A percentile compares a stretch with the other conserved stretches of the same genome.
Evolutionary conservation across 164 flowering plant genomes (phyloP).

Genomic region (Tetracentron sinense): DNA sequence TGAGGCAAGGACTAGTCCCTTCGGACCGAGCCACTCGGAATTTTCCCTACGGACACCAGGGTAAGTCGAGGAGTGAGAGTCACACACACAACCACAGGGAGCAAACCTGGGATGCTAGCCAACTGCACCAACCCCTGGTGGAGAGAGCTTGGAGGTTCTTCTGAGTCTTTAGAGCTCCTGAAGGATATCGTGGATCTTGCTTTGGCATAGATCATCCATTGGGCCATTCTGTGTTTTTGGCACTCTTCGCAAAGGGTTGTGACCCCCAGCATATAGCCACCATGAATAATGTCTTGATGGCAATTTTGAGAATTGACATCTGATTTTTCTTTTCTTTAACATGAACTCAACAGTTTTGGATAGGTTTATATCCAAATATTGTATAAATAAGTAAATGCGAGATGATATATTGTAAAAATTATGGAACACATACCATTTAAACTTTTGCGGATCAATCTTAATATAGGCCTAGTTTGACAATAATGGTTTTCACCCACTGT

Average conservation of each 20-base stretch:
- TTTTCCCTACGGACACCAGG: too few species aligned
- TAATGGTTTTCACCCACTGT: not conserved
- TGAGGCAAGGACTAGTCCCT: too few species aligned
- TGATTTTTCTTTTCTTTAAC: not conserved
- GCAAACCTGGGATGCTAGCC: too few species aligned
- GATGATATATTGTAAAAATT: not conserved
- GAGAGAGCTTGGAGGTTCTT: too few species aligned
- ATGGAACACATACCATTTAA: not conserved
- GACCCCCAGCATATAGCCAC: conserved; percentile 51
- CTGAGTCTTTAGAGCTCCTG: conserved; percentile 42
- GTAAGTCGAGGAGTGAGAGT: too few species aligned
- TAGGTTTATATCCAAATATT: not conserved
- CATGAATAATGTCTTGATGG: conserved; percentile 47
- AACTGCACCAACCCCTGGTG: too few species aligned
- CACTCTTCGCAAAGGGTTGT: conserved; percentile 52
- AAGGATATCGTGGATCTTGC: conserved; percentile 50
- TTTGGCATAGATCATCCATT: conserved; percentile 38
- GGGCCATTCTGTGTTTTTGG: conserved; percentile 40
- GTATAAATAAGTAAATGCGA: not conserved
- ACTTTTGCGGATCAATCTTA: not conserved
- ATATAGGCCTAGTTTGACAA: not conserved
- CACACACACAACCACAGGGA: too few species aligned
- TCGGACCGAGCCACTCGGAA: too few species aligned
- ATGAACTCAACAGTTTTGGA: not conserved
- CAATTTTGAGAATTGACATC: conserved; percentile 38